Conservation (phyloP, 2,329 filamentous ascomycete genomes). For the Dothiorella sarmentorum region DNA sequence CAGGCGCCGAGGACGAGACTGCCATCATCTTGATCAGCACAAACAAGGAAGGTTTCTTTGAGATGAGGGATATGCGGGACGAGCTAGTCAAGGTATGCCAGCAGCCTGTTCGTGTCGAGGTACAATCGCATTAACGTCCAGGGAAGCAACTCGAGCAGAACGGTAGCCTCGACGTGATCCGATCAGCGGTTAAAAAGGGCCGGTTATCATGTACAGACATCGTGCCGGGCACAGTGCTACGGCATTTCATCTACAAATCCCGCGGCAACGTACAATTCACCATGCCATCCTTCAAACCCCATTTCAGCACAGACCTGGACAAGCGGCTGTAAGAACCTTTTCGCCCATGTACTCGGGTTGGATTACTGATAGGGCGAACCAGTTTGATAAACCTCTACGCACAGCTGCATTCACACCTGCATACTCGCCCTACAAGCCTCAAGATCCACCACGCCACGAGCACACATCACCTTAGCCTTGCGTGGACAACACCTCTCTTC, state of each 20-base stretch:
- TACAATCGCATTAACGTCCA: constrained; percentile 33
- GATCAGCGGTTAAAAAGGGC: constrained; percentile 64
- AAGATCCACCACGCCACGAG: constrained; percentile 79
- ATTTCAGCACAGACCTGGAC: constrained; percentile 60
- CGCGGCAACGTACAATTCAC: constrained; percentile 92
- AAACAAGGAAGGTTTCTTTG: constrained; percentile 90
- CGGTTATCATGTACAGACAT: constrained; percentile 72
- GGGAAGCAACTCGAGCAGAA: constrained; percentile 66
- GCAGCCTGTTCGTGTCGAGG: not conserved
- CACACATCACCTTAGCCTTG: constrained; percentile 70
- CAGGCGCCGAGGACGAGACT: constrained; percentile 62
- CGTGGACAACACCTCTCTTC: constrained; percentile 87
- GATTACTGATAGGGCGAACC: not conserved
- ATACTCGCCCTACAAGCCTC: constrained; percentile 76
- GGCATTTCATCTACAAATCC: constrained; percentile 95
- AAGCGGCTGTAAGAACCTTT: constrained; percentile 62
- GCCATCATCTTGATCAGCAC: constrained; percentile 90
- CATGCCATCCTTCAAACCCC: constrained; percentile 76
- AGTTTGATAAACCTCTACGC: constrained; percentile 81
- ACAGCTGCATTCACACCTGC: constrained; percentile 77
- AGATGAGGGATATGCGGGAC: constrained; percentile 70
- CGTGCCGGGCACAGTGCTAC: constrained; percentile 72
- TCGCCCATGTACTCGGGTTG: too few species aligned
- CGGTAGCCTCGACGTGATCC: constrained; percentile 71
- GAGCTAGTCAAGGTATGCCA: constrained; percentile 53